Conservation (phyloP, 2,329 filamentous ascomycete genomes). For the Diaporthe longicolla region DNA sequence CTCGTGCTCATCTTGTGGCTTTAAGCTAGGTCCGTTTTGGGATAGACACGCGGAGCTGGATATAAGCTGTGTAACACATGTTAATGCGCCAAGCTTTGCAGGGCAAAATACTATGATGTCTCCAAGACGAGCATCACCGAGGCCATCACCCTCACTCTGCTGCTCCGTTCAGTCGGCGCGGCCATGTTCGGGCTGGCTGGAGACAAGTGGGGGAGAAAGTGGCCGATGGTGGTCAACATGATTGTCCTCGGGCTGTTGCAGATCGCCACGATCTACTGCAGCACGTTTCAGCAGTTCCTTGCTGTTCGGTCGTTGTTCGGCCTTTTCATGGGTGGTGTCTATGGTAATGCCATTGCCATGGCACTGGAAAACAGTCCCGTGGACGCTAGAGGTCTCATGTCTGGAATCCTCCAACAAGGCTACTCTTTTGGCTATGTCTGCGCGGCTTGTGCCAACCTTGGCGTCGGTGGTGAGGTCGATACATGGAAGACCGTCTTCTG, state of each 20-base stretch:
- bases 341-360: conserved; percentile 84
- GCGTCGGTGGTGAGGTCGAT: conserved; percentile 73
- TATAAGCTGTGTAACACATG: conserved; percentile 1
- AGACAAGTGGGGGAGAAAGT: conserved; percentile 86
- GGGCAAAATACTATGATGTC: conserved; percentile 60
- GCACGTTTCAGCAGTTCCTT: conserved; percentile 81
- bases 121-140: conserved; percentile 78
- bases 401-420: conserved; percentile 85
- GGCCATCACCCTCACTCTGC: conserved; percentile 81
- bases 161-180: conserved; percentile 82
- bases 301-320: conserved; percentile 81
- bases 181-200: conserved; percentile 82
- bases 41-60: background rate
- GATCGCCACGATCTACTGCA: conserved; percentile 82
- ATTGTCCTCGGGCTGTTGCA: conserved; percentile 76
- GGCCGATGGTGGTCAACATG: conserved; percentile 88
- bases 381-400: conserved; percentile 83
- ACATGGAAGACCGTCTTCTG: conserved; percentile 85
- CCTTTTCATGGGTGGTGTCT: conserved; percentile 85
- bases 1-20: conserved; percentile 5
- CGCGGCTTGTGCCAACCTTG: conserved; percentile 81
- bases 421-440: conserved; percentile 86
- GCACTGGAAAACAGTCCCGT: conserved; percentile 72
- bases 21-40: conserved; percentile 4
- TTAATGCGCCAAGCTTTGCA: conserved; percentile 24